Percentiles rank a stretch among this genome's conserved stretches.
phyloP scores from a whole-genome alignment of 192 early-diverging fungal species.

The Dimargaris verticillata region DNA sequence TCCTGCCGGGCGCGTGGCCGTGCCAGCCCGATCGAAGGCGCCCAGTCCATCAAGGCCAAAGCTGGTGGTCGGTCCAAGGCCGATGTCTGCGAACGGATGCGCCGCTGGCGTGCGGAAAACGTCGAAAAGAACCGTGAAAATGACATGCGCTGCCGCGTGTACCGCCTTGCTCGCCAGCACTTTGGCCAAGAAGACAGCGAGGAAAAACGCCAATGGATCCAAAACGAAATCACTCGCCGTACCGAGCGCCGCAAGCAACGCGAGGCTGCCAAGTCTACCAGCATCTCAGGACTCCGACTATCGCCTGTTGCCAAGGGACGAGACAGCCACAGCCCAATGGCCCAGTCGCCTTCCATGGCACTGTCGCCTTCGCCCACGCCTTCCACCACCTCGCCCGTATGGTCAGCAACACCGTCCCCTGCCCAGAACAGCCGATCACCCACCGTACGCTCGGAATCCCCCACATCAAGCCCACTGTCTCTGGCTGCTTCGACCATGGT shows the following conservation, averaged over 20 bases:
- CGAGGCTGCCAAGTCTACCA: constrained; percentile 22
- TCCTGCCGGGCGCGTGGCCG: too few species aligned
- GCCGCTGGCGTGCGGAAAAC: constrained; percentile 30
- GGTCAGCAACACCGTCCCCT: neutral
- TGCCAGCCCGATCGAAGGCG: too few species aligned
- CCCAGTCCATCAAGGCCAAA: too few species aligned
- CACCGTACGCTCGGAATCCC: neutral
- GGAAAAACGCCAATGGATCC: constrained; percentile 44
- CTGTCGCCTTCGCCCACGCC: neutral
- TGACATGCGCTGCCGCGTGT: constrained; percentile 56
- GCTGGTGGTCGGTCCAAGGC: constrained; percentile 19
- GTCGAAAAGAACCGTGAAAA: constrained; percentile 41
- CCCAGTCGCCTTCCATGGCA: neutral
- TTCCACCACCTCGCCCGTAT: neutral
- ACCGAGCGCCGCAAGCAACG: constrained; percentile 25
- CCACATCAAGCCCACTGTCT: neutral
- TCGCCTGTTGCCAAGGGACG: neutral
- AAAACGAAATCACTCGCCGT: constrained; percentile 39
- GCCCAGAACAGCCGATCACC: neutral
- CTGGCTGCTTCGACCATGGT: neutral
- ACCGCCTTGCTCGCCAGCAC: constrained; percentile 39
- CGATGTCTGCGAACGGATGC: constrained; percentile 33
- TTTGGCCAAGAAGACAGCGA: constrained; percentile 42
- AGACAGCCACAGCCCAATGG: neutral
- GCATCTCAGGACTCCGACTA: neutral